Conservation (phyloP, 805 yeast species). For the Saturnispora sanitii region DNA sequence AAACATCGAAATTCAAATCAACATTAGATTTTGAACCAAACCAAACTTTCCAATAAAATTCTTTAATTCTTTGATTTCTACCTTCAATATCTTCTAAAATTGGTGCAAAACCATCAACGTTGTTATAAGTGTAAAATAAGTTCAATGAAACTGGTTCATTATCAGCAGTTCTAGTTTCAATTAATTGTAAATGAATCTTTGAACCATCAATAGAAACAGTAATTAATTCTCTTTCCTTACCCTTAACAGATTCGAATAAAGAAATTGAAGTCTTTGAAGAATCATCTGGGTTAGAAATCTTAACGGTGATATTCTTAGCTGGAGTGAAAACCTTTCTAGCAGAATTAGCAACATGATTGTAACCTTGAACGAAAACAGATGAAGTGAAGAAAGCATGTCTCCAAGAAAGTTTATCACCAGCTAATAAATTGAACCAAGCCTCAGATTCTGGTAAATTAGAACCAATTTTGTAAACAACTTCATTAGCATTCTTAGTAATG, state of each 20-base stretch:
- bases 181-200: conserved; percentile 59
- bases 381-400: conserved; percentile 81
- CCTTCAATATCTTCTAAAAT: conserved; percentile 81
- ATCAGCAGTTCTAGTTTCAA: conserved; percentile 83
- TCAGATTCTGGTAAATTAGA: conserved; percentile 27
- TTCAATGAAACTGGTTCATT: conserved; percentile 64
- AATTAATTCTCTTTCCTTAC: conserved; percentile 57
- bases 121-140: conserved; percentile 68
- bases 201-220: conserved; percentile 43
- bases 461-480: conserved; percentile 32
- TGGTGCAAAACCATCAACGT: conserved; percentile 92
- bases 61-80: conserved; percentile 87
- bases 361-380: conserved; percentile 75
- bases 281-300: conserved; percentile 43
- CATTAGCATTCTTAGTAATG: conserved; percentile 23
- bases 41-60: conserved; percentile 97
- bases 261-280: conserved; percentile 49
- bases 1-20: conserved; percentile 63
- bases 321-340: conserved; percentile 76
- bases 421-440: conserved; percentile 71
- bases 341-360: conserved; percentile 71
- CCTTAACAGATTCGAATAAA: conserved; percentile 63
- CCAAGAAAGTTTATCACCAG: conserved; percentile 78
- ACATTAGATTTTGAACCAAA: conserved; percentile 54
- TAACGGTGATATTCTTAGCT: conserved; percentile 45